Evolutionary conservation across 2,329 filamentous ascomycete species (phyloP).

Genomic region (Colletotrichum filicis): DNA sequence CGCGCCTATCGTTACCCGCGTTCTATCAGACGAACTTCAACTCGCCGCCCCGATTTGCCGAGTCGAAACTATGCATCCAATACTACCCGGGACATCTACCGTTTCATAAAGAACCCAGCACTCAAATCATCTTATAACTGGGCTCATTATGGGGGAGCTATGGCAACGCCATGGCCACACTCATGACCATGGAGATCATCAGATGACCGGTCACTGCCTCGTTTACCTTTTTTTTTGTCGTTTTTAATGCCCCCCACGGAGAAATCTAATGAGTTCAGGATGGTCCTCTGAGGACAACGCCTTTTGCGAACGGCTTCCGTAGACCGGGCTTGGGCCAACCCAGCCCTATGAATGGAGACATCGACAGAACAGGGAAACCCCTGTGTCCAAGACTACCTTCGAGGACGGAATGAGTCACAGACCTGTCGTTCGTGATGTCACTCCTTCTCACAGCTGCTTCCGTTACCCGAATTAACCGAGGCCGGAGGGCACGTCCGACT

Average conservation of each 20-base stretch:
- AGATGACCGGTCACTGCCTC: not conserved
- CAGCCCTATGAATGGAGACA: not conserved
- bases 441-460: not conserved
- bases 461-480: not conserved
- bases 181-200: not conserved
- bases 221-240: not conserved
- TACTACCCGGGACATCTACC: not conserved
- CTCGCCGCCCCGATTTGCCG: not conserved
- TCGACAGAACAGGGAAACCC: not conserved
- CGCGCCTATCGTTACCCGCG: not conserved
- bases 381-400: not conserved
- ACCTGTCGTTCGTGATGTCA: constrained; percentile 1
- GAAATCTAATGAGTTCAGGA: not conserved
- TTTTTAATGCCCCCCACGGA: not conserved
- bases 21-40: not conserved
- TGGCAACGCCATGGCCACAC: not conserved
- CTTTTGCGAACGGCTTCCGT: not conserved
- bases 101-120: not conserved
- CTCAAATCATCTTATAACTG: not conserved
- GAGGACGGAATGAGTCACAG: not conserved
- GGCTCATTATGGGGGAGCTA: not conserved
- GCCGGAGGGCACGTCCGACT: not conserved
- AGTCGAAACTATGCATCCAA: not conserved
- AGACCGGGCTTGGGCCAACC: not conserved
- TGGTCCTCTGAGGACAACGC: not conserved